phyloP scores from a whole-genome alignment of 2,329 filamentous ascomycete genomes.

The Botrytis fragariae region DNA sequence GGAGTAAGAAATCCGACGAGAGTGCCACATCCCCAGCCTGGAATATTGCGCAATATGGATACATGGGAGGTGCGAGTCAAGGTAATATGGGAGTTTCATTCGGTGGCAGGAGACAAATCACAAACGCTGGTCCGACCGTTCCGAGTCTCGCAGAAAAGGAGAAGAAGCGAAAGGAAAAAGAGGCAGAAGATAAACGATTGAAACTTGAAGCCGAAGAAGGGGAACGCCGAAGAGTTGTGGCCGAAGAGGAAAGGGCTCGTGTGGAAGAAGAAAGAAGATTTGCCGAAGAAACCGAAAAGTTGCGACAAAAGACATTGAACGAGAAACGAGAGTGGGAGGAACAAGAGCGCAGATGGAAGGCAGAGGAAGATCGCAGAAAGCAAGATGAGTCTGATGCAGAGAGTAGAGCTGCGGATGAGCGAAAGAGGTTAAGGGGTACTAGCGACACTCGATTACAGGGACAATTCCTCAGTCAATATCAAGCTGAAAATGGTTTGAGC shows the following conservation, averaged over 20 bases:
- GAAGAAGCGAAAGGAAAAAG: slow-evolving; percentile 56
- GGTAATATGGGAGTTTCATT: slow-evolving; percentile 93
- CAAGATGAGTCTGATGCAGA: slow-evolving; percentile 73
- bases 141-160: slow-evolving; percentile 85
- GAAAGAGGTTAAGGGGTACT: slow-evolving; percentile 55
- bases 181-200: slow-evolving; percentile 59
- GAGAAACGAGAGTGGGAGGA: slow-evolving; percentile 76
- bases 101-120: slow-evolving; percentile 89
- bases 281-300: slow-evolving; percentile 61
- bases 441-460: slow-evolving; percentile 72
- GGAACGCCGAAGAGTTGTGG: slow-evolving; percentile 44
- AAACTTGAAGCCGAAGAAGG: slow-evolving; percentile 54
- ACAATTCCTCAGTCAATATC: slow-evolving; percentile 84
- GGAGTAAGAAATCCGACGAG: slow-evolving; percentile 85
- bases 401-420: slow-evolving; percentile 63
- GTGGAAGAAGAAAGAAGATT: slow-evolving; percentile 64
- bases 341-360: slow-evolving; percentile 72
- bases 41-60: slow-evolving; percentile 98
- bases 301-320: slow-evolving; percentile 58
- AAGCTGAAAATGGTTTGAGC: slow-evolving; percentile 60
- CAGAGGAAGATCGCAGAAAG: slow-evolving; percentile 69
- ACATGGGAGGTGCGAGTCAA: slow-evolving; percentile 96
- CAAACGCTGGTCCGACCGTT: slow-evolving; percentile 73
- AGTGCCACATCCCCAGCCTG: slow-evolving; percentile 81
- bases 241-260: slow-evolving; percentile 61